Base-by-base conservation (phyloP, 768 basidiomycete genomes). In the Amanita polypyramis region DNA sequence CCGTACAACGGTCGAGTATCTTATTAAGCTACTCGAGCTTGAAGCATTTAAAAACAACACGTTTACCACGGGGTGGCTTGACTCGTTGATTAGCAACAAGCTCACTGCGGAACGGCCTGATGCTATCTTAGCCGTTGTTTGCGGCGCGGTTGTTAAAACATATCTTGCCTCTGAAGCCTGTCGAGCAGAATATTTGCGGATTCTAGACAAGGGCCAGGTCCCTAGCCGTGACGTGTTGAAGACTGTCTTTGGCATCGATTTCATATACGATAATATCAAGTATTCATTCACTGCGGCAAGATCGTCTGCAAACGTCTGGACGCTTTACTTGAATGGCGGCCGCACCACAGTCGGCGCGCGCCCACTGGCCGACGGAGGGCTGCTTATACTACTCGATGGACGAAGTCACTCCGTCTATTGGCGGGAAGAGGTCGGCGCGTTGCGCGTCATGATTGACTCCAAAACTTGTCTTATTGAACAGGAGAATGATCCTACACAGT, bases 401-500 rank as follows among this genome's bases (percentile, higher is more conserved):
- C 86, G 85, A 61, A 94, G 92, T 63, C 96, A 99, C 67, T 94
- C 96, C 19, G 75, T 96, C 45, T 99, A 99, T 67, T 98, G 91
- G 92, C 76, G 91, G 47, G 96, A 97, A 64, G 96, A 99, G 70
- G 96, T 98, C 46, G 96, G 93, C 47, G 88, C 91, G 7, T 70
- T 93, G 55, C 72, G 89, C 55, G 63, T 98, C 60, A 91, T 92
- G 82, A 84, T 99, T 51, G 95, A 99, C 66, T 78, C 92, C 45
- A 95, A 97, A 75, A 99, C 96, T 12, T 96, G 94, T 63, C 74
- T 97, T 68, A 93, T 99, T 56, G 96, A 97, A 65, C 94, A 98
- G 67, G 96, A 99, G 75, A 97, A 97, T 57, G 96, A 99, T 59
- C 96, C 96, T 12, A 99, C 96, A 19, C 95, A 98, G 64, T 73